These are phyloP conservation scores for Combretum micranthum DNA, from an alignment of 345 rosid species.

Conservation along the genomic window DNA sequence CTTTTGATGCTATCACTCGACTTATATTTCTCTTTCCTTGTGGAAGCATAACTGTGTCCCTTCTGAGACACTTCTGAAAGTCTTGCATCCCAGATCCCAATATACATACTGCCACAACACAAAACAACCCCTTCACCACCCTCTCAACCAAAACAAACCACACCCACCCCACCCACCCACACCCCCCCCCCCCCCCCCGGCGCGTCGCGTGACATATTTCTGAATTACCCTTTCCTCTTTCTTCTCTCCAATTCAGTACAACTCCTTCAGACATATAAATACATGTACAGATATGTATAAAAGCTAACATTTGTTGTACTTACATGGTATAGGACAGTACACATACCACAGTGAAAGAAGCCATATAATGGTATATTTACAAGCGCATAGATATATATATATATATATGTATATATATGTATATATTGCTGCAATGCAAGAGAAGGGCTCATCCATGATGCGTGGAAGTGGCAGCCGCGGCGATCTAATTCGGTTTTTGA, in stretches of 20 bases:
- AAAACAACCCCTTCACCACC: not conserved
- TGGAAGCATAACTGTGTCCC: not conserved
- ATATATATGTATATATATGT: too few relatives aligned
- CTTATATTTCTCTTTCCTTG: constrained; percentile 1
- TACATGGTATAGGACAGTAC: too few relatives aligned
- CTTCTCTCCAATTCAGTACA: not conserved
- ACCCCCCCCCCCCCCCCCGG: too few relatives aligned
- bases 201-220: too few relatives aligned
- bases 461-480: constrained; percentile 34
- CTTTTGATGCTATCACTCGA: not conserved
- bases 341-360: too few relatives aligned
- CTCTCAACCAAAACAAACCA: too few relatives aligned
- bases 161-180: too few relatives aligned
- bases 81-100: constrained; percentile 15
- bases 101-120: not conserved
- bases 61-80: not conserved
- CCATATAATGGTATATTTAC: not conserved
- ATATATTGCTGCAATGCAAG: constrained; percentile 84
- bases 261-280: too few relatives aligned
- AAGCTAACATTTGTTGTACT: too few relatives aligned
- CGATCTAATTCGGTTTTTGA: too few relatives aligned
- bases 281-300: too few relatives aligned
- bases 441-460: constrained; percentile 68
- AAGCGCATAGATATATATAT: not conserved
- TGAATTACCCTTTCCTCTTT: not conserved